Base-by-base conservation (phyloP, 768 basidiomycete species). In the Tulasnella sp. region DNA sequence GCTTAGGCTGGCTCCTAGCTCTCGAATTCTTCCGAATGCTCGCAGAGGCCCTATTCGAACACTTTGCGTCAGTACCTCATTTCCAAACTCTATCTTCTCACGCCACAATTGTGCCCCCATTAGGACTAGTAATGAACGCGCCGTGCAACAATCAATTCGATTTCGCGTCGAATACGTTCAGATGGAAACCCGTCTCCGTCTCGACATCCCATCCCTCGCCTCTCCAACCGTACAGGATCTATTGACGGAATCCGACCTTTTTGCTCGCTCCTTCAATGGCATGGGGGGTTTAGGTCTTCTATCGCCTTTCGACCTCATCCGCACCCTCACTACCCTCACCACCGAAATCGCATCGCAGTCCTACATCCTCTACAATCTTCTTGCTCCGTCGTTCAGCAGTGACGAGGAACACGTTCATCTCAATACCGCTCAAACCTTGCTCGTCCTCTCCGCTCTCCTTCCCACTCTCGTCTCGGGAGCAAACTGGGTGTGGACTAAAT, bases 221-320 rank as follows among this genome's bases (percentile, higher is more conserved):
- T 84, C 87, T 65, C 82, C 86, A 46, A 66, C 72, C 58, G 74
- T 84, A 21, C 81, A 84, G 58, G 85, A 87, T 65, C 77, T 89
- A 40, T 73, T 90, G n/a, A 82, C 85, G 59, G 86, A 90, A 69
- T 85, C 87, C 36, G 87, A 90, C 65, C 75, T 86, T 32, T 90
- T 90, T 65, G 83, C 84, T 40, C 77, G 84, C 58, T 89, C 87
- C 9, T 88, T 89, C 68, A 78, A 75, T 63, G 84, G 84, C 40
- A 71, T 73, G 63, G 78, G 82, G 5, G 57, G 48, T 35, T 78
- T 83, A 9, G 86, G 86, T 14, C 74, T 87, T 29, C 73, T 88
- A 62, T 86, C 84, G 2, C 87, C 86, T 6, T 75, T 88, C 56
- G 86, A 89, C 65, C 79, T 86, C 62, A 74, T 87, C 63, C 82